A percentile compares a stretch with the other conserved stretches of the same genome.
These are phyloP conservation scores for Scedosporium apiospermum DNA, from an alignment of 2,329 filamentous ascomycete species.

Conservation along the genomic window DNA sequence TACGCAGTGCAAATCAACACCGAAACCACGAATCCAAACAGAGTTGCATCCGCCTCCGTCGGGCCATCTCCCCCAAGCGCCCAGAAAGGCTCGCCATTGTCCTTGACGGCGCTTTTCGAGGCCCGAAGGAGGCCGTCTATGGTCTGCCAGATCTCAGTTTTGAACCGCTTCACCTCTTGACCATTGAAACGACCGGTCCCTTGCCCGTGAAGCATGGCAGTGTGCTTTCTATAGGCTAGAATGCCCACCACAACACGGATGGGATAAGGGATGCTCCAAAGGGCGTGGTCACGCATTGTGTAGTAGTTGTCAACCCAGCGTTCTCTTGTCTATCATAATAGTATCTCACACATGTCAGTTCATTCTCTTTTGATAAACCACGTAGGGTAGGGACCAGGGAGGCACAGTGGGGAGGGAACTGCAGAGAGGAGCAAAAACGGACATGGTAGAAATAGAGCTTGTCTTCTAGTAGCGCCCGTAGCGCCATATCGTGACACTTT, in stretches of 20 bases:
- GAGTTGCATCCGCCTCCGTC: conserved; percentile 44
- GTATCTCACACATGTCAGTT: not conserved
- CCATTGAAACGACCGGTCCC: conserved; percentile 40
- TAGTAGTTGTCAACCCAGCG: conserved; percentile 52
- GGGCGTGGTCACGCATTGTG: conserved; percentile 41
- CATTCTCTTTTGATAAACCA: not conserved
- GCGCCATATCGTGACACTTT: conserved; percentile 37
- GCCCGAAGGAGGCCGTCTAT: conserved; percentile 34
- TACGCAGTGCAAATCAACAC: conserved; percentile 43
- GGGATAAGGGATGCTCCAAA: conserved; percentile 41
- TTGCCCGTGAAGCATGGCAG: conserved; percentile 42
- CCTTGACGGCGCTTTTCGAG: conserved; percentile 14
- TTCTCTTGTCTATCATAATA: conserved; percentile 28
- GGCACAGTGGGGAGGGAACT: not conserved
- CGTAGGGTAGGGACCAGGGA: not conserved
- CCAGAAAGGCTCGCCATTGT: conserved; percentile 40
- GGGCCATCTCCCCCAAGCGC: conserved; percentile 40
- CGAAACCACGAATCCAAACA: conserved; percentile 50
- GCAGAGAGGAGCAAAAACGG: not conserved
- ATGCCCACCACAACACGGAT: conserved; percentile 40
- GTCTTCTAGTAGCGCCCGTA: conserved; percentile 49
- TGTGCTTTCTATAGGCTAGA: conserved; percentile 33
- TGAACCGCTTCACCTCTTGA: conserved; percentile 37
- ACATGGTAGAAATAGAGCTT: conserved; percentile 47
- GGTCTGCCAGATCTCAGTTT: conserved; percentile 43